phyloP scores from a whole-genome alignment of 2,329 filamentous ascomycete genomes.

The Venturia effusa region DNA sequence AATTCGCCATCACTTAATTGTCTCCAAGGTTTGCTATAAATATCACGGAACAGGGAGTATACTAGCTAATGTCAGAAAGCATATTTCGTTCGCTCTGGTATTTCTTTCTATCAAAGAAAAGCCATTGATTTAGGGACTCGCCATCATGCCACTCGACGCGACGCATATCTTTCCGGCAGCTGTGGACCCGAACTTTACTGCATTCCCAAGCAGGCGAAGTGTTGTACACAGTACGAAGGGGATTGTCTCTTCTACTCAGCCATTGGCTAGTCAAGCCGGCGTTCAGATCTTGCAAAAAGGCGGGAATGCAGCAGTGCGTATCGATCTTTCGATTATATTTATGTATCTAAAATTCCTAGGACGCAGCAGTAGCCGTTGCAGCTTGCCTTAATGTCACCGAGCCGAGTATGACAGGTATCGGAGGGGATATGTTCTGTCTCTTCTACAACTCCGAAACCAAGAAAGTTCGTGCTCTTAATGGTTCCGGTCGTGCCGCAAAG shows the following conservation, averaged over 20 bases:
- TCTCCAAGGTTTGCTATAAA: not conserved
- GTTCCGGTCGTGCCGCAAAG: conserved; percentile 71
- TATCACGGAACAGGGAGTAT: too few species aligned
- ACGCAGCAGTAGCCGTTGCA: conserved; percentile 92
- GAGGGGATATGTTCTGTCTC: conserved; percentile 93
- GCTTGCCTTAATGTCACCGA: conserved; percentile 91
- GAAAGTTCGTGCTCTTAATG: conserved; percentile 79
- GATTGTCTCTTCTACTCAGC: conserved; percentile 83
- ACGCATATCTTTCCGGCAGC: conserved; percentile 39
- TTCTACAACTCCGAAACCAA: conserved; percentile 78
- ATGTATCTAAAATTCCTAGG: conserved; percentile 38
- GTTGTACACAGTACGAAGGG: conserved; percentile 89
- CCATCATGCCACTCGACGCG: conserved; percentile 36
- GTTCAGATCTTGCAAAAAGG: conserved; percentile 75
- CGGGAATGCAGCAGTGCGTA: conserved; percentile 80
- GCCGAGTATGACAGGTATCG: conserved; percentile 85
- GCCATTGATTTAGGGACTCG: not conserved
- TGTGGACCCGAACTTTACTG: conserved; percentile 41
- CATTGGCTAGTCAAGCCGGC: conserved; percentile 79
- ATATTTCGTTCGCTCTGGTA: not conserved
- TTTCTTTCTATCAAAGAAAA: not conserved
- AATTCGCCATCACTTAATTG: not conserved
- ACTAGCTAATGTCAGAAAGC: not conserved
- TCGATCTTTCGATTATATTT: not conserved
- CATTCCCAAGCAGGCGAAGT: conserved; percentile 71